Evolutionary conservation across 345 rosid species (phyloP).

Genomic region (Erodium maritimum): DNA sequence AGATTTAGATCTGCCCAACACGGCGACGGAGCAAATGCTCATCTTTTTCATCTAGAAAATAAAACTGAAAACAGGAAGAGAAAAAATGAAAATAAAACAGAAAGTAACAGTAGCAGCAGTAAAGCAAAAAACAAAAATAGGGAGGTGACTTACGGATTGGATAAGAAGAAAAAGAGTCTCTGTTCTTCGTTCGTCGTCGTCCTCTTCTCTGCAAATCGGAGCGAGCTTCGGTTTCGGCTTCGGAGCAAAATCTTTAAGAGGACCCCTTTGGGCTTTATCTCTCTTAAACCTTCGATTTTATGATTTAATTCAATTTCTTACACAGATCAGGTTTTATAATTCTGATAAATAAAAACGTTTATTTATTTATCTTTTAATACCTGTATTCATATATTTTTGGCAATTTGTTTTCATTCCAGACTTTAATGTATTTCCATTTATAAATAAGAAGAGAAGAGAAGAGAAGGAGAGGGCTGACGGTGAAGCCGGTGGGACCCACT

Average conservation of each 20-base stretch:
- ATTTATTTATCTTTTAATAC: neutral
- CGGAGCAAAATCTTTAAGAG: conserved; percentile 31
- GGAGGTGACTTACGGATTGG: conserved; percentile 51
- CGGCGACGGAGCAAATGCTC: too few species aligned
- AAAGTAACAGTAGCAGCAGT: conserved; percentile 9
- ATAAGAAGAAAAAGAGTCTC: conserved; percentile 22
- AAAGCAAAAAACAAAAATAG: conserved; percentile 9
- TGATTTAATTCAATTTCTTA: conserved; percentile 8
- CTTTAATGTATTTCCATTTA: neutral
- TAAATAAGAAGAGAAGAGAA: too few species aligned
- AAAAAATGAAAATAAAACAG: conserved; percentile 8
- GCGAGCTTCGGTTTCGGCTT: conserved; percentile 31
- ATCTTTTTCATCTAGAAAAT: too few species aligned
- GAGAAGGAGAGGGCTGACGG: neutral
- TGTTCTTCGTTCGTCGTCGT: conserved; percentile 16
- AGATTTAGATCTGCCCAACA: conserved; percentile 31
- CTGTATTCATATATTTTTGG: neutral
- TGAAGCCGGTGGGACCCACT: conserved; percentile 11
- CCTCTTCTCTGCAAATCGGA: conserved; percentile 63
- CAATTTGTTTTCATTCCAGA: neutral
- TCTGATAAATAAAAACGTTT: neutral
- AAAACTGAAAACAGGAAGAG: neutral
- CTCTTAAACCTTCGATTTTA: conserved; percentile 16
- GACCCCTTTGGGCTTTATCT: conserved; percentile 21
- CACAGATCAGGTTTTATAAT: conserved; percentile 9